Conservation (phyloP, 345 rosid genomes). For the Populus euphratica region DNA sequence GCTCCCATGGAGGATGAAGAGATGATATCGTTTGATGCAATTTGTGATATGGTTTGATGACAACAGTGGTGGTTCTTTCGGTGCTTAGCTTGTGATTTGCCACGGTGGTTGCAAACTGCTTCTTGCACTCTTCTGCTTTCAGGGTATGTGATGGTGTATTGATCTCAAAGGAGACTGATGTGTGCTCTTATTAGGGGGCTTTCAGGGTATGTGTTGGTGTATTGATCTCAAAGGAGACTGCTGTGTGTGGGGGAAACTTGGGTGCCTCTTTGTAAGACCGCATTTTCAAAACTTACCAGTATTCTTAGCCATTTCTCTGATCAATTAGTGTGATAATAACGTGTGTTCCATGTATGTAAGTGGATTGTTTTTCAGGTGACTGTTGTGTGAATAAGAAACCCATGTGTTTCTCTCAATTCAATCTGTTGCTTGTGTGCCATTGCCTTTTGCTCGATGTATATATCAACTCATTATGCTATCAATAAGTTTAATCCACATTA, state of each 20-base stretch:
- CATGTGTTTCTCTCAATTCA: constrained; percentile 17
- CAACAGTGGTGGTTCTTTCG: not conserved
- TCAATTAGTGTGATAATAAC: constrained; percentile 32
- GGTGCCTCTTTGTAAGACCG: constrained; percentile 37
- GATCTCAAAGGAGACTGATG: constrained; percentile 33
- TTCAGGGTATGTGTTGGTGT: constrained; percentile 25
- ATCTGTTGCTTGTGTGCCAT: not conserved
- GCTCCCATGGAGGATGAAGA: not conserved
- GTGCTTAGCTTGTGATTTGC: constrained; percentile 1
- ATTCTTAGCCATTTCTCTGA: constrained; percentile 40
- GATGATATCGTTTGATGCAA: constrained; percentile 5
- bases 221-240: constrained; percentile 33
- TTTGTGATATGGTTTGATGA: not conserved
- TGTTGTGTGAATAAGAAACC: constrained; percentile 51
- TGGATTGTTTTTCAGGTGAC: constrained; percentile 36
- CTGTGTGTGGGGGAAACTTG: constrained; percentile 19
- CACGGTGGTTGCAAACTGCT: constrained; percentile 6
- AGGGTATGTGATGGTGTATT: constrained; percentile 19
- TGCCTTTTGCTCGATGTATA: not conserved
- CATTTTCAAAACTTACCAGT: constrained; percentile 28
- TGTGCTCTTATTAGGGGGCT: not conserved
- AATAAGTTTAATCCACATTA: not conserved
- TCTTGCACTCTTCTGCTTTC: constrained; percentile 16
- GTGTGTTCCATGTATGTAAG: constrained; percentile 37
- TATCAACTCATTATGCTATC: not conserved